Evolutionary conservation across 768 basidiomycete species (phyloP).

Genomic region (Leccinellum luteum): DNA sequence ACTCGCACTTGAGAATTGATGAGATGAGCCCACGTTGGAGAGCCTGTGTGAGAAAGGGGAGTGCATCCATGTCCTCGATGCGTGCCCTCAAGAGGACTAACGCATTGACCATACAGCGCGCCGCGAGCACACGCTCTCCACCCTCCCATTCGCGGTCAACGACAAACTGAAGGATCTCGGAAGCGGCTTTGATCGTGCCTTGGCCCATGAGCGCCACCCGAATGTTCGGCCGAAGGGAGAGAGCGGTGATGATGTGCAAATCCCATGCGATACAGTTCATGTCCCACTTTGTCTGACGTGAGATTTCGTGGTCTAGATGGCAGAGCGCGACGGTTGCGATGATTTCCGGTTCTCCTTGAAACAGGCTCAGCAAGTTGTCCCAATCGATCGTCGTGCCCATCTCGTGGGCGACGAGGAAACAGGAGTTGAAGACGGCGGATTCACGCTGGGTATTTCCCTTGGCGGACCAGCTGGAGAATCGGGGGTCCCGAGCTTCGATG

Average conservation of each 20-base stretch:
- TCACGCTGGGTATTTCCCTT: constrained; percentile 21
- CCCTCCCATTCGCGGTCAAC: constrained; percentile 15
- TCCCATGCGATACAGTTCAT: constrained; percentile 29
- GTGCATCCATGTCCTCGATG: constrained; percentile 24
- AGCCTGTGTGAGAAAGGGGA: constrained; percentile 26
- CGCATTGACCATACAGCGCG: constrained; percentile 23
- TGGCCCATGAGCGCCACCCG: constrained; percentile 19
- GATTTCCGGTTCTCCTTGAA: constrained; percentile 16
- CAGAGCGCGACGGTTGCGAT: constrained; percentile 21
- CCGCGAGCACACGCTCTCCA: constrained; percentile 11
- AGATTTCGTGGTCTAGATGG: constrained; percentile 27
- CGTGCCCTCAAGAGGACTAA: constrained; percentile 15
- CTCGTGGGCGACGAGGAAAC: constrained; percentile 28
- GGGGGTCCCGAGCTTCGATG: constrained; percentile 22
- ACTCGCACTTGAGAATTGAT: constrained; percentile 26
- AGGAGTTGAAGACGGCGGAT: constrained; percentile 28
- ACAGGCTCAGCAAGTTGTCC: constrained; percentile 23
- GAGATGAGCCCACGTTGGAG: constrained; percentile 19
- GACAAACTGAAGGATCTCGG: constrained; percentile 21
- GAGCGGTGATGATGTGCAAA: constrained; percentile 24
- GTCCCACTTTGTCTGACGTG: constrained; percentile 15
- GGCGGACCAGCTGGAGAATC: constrained; percentile 23
- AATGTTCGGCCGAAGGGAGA: constrained; percentile 19
- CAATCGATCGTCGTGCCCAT: constrained; percentile 16
- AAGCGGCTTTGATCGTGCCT: constrained; percentile 23